A percentile compares a stretch with the other conserved stretches of the same genome.
Conservation (phyloP, 2,329 filamentous ascomycete species). For the Cercospora zeina region DNA sequence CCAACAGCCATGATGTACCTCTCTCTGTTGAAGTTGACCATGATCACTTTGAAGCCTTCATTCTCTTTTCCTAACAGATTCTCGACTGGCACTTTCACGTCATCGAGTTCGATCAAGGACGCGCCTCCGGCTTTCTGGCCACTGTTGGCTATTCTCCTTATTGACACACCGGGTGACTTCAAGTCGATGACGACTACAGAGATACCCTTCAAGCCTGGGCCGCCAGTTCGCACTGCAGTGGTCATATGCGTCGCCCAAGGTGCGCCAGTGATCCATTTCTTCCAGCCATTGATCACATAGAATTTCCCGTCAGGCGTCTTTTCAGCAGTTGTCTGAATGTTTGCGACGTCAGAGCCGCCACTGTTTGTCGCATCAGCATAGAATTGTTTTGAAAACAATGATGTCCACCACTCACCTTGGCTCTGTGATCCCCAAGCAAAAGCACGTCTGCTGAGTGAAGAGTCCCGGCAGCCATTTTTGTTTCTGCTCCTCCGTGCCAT, state of each 20-base stretch:
- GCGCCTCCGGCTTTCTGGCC: slow-evolving; percentile 65
- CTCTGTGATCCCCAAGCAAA: slow-evolving; percentile 67
- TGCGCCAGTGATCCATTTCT: slow-evolving; percentile 60
- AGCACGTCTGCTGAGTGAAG: slow-evolving; percentile 59
- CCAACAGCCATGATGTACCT: slow-evolving; percentile 59
- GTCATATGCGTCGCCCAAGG: slow-evolving; percentile 44
- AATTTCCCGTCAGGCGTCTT: slow-evolving; percentile 46
- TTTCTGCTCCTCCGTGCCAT: slow-evolving; percentile 62
- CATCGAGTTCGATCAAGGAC: slow-evolving; percentile 53
- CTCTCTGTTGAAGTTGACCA: slow-evolving; percentile 61
- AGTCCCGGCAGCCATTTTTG: slow-evolving; percentile 59
- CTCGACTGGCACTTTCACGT: slow-evolving; percentile 56
- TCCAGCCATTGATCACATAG: slow-evolving; percentile 66
- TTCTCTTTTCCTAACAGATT: slow-evolving; percentile 59
- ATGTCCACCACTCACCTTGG: slow-evolving; percentile 41
- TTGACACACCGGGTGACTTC: slow-evolving; percentile 52
- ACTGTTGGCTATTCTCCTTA: slow-evolving; percentile 61
- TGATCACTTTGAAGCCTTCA: slow-evolving; percentile 59
- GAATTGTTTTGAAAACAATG: background rate
- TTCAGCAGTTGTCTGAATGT: slow-evolving; percentile 61
- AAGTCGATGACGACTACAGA: slow-evolving; percentile 61
- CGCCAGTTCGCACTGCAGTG: slow-evolving; percentile 62
- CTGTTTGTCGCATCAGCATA: background rate
- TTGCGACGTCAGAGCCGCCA: slow-evolving; percentile 65
- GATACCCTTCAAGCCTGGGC: slow-evolving; percentile 51